Conservation (phyloP, 116 monocot species). For the Cymodocea nodosa region DNA sequence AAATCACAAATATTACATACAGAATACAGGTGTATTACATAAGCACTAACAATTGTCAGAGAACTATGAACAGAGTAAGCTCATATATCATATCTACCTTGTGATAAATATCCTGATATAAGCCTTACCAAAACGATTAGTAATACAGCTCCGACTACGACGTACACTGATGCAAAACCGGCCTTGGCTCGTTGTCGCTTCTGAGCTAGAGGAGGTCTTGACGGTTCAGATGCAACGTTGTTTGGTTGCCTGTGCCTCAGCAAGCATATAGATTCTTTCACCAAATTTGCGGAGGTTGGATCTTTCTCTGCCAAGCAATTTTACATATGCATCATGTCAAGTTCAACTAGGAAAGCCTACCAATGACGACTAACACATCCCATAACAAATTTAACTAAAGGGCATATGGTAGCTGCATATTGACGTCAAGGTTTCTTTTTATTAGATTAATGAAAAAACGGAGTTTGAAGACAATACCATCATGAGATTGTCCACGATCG, state of each 20-base stretch:
- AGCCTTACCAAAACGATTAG: not conserved
- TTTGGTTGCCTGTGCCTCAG: slow-evolving; percentile 2
- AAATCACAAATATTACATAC: no score
- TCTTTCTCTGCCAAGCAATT: not conserved
- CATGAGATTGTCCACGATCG: not conserved
- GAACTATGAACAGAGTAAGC: no score
- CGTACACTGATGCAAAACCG: not conserved
- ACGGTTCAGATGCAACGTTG: not conserved
- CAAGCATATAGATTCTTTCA: not conserved
- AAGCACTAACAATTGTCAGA: no score
- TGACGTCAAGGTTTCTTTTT: not conserved
- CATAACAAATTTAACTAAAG: not conserved
- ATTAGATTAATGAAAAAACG: no score
- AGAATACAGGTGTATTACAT: no score
- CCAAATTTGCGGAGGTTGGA: not conserved
- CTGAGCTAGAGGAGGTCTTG: not conserved
- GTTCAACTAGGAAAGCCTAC: not conserved
- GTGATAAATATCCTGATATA: not conserved
- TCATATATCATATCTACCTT: not conserved
- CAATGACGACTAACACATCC: not conserved
- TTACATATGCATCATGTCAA: not conserved
- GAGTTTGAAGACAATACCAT: not conserved
- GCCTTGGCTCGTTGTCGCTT: not conserved
- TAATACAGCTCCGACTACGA: not conserved
- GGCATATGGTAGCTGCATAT: not conserved